Percentiles rank a stretch among this genome's conserved stretches.
These are phyloP conservation scores for Dalechampia spathulata DNA, from an alignment of 441 rosid genomes.

Conservation along the genomic window DNA sequence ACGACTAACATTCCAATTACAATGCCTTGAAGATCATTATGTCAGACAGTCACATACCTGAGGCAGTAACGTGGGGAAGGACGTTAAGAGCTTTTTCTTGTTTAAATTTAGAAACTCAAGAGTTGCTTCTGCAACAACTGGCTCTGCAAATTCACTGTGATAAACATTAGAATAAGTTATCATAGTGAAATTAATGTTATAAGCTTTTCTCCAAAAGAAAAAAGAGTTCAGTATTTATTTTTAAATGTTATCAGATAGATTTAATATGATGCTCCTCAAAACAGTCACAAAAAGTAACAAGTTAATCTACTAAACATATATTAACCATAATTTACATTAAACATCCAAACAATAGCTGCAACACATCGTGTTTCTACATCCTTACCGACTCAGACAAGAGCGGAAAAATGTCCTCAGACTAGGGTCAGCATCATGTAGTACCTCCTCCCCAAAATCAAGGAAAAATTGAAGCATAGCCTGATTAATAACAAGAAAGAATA, in stretches of 20 bases:
- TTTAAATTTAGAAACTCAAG: slow-evolving; percentile 71
- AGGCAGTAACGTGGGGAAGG: slow-evolving; percentile 71
- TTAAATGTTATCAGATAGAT: no score
- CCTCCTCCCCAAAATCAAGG: slow-evolving; percentile 88
- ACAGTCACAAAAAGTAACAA: no score
- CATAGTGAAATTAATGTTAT: no score
- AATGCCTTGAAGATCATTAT: slow-evolving; percentile 1
- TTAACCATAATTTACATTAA: no score
- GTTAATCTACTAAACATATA: background rate
- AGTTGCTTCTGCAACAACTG: slow-evolving; percentile 84
- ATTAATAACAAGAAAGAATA: slow-evolving; percentile 3
- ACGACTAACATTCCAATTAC: background rate
- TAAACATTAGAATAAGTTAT: slow-evolving; percentile 31
- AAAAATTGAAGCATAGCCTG: slow-evolving; percentile 86
- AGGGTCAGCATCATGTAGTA: slow-evolving; percentile 92
- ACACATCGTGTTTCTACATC: background rate
- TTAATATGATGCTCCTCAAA: background rate
- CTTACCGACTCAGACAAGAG: slow-evolving; percentile 89
- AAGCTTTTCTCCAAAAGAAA: no score
- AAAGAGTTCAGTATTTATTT: no score
- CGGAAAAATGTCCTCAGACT: slow-evolving; percentile 71
- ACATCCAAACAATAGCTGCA: no score
- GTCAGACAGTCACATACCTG: slow-evolving; percentile 41
- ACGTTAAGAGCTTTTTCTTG: slow-evolving; percentile 52
- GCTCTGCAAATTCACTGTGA: slow-evolving; percentile 92